Percentiles rank a stretch among this genome's conserved stretches.
phyloP scores from a whole-genome alignment of 495 filamentous ascomycete species.

The Rostrohypoxylon terebratum region DNA sequence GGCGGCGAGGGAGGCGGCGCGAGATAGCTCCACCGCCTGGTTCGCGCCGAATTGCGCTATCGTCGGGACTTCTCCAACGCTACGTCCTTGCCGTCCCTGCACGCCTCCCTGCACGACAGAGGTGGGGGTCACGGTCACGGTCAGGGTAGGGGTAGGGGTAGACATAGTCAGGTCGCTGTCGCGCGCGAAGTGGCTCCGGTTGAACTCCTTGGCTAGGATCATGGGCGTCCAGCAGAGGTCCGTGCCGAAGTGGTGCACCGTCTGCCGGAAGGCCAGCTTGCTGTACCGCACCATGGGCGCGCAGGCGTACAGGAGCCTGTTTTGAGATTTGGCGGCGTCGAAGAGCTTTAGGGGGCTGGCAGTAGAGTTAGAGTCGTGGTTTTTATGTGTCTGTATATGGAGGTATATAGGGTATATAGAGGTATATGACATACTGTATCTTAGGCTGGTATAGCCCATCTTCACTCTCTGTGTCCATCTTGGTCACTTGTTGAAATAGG shows the following conservation, averaged over 20 bases:
- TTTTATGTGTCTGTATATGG: background rate
- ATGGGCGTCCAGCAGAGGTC: conserved; percentile 77
- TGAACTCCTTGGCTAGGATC: conserved; percentile 79
- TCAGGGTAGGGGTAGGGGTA: background rate
- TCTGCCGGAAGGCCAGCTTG: conserved; percentile 74
- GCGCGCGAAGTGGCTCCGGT: conserved; percentile 67
- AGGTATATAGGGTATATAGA: background rate
- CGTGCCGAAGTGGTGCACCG: conserved; percentile 67
- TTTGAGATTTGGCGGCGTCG: conserved; percentile 63
- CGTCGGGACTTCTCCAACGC: conserved; percentile 59
- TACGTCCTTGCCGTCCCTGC: background rate
- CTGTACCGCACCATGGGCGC: conserved; percentile 79
- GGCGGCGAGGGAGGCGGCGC: conserved; percentile 68
- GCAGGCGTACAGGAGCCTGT: conserved; percentile 65
- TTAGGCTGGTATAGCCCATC: conserved; percentile 35
- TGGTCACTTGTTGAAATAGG: conserved; percentile 26
- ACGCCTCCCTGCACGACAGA: background rate
- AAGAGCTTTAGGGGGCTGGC: conserved; percentile 69
- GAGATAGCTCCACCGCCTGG: conserved; percentile 66
- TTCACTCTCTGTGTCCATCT: conserved; percentile 42
- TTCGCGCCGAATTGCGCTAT: conserved; percentile 73
- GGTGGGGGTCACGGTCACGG: background rate
- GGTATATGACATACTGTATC: conserved; percentile 40
- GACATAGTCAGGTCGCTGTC: conserved; percentile 64
- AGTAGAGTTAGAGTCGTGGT: conserved; percentile 23